Base-by-base conservation (phyloP, 371 early-diverging fungal genomes). In the Mucor plumbeus region DNA sequence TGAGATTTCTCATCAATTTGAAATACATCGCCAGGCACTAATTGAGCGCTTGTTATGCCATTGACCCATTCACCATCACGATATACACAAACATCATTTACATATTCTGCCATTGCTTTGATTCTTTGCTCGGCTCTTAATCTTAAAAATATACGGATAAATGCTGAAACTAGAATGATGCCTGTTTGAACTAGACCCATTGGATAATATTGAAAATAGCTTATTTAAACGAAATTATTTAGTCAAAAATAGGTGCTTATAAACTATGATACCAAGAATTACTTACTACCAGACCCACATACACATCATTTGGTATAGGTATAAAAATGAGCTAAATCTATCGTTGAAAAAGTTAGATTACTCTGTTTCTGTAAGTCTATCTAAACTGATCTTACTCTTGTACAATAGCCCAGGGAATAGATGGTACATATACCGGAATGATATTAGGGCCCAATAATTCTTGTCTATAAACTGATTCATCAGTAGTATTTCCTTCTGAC, bases 251-350 rank as follows among this genome's bases (percentile, higher is more conserved):
- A 26, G 3, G 26, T 26, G 26, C 1, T 26, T 26, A 26, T 26
- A 26, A 76, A 73, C 70, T 77, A 73, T 68, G 3, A 26, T 26
- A 26, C 26, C 26, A 26, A 26, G 26, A 26, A 26, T 1, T 26
- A 26, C 26, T 26, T 26, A 26, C 26, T 87, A 88, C 81, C 88
- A 92, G 7, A 89, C 84, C 86, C 86, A 85, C 66, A 93, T 76
- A 60, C 85, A 80, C 74, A 89, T 85, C 62, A 90, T 72, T 75
- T 93, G 92, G 73, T 91, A 93, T n/a, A 90, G 76, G 67, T 93
- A 93, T 68, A 92, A 87, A 63, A 88, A 85, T 8, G 85, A 81
- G 40, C 83, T 68, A 56, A 90, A 89, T 59, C 73, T 73, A 63
- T 7, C 15, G n/a, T 26, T 26, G 26, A 26, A 3, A 26, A 26